Percentiles rank a stretch among this genome's conserved stretches.
Conservation (phyloP, 2,329 filamentous ascomycete genomes). For the Colletotrichum lini region DNA sequence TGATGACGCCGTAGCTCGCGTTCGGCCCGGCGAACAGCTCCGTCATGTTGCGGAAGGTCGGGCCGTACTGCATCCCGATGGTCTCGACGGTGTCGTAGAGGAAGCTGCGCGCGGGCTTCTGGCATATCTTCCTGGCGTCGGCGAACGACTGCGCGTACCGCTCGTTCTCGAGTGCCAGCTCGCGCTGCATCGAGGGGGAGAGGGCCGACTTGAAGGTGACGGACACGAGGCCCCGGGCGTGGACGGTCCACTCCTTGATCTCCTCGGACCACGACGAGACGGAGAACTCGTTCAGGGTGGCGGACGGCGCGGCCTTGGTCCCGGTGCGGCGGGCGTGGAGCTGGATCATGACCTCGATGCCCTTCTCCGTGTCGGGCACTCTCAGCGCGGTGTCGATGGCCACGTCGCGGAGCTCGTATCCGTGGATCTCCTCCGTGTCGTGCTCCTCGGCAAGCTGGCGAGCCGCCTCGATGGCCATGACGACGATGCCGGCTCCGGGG, state of each 20-base stretch:
- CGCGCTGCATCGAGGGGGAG: conserved; percentile 29
- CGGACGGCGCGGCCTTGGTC: conserved; percentile 31
- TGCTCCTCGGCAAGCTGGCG: conserved; percentile 38
- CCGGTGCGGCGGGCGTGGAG: conserved; percentile 39
- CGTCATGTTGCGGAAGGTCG: conserved; percentile 42
- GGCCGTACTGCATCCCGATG: conserved; percentile 43
- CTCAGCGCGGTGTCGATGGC: conserved; percentile 43
- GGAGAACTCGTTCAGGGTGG: conserved; percentile 35
- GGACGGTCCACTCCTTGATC: conserved; percentile 34
- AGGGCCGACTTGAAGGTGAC: conserved; percentile 30
- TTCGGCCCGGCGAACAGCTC: conserved; percentile 20
- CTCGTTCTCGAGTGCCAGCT: conserved; percentile 30
- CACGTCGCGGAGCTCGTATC: conserved; percentile 45
- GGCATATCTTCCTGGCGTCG: conserved; percentile 28
- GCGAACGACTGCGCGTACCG: conserved; percentile 27
- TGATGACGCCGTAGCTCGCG: conserved; percentile 25
- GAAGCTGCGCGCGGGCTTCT: conserved; percentile 32
- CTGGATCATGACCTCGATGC: conserved; percentile 43
- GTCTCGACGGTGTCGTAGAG: conserved; percentile 42
- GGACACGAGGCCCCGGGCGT: conserved; percentile 40
- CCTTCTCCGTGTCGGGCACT: conserved; percentile 43
- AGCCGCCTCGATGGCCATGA: conserved; percentile 47
- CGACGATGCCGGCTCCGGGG: conserved; percentile 53
- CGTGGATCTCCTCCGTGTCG: conserved; percentile 35
- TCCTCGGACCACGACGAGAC: conserved; percentile 38